These are phyloP conservation scores for Chlorophyllum brunneum DNA, from an alignment of 768 basidiomycete genomes.

Conservation along the genomic window DNA sequence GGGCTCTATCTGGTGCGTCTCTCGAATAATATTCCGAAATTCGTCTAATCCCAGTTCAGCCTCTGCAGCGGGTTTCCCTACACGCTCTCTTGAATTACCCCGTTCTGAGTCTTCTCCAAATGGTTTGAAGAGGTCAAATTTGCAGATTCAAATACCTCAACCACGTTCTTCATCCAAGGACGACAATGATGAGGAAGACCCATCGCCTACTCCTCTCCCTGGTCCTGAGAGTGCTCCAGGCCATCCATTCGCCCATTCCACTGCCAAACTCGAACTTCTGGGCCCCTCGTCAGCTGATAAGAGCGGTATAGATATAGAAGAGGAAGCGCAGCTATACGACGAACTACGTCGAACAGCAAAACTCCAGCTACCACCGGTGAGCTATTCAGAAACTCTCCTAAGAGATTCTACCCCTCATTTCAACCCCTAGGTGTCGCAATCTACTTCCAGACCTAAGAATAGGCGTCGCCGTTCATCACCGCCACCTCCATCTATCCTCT, in stretches of 20 bases:
- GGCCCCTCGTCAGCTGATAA: slow-evolving; percentile 23
- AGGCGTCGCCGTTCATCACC: slow-evolving; percentile 26
- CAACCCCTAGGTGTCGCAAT: neutral
- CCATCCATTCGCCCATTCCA: slow-evolving; percentile 46
- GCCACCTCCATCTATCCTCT: slow-evolving; percentile 46
- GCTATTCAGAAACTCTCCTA: neutral
- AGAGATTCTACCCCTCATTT: neutral
- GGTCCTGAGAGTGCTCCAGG: slow-evolving; percentile 9
- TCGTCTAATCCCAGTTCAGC: no score
- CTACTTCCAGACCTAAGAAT: neutral
- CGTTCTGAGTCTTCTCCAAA: neutral
- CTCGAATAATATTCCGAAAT: no score
- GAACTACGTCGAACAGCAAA: slow-evolving; percentile 46
- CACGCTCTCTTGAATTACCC: neutral
- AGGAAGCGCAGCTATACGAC: slow-evolving; percentile 64
- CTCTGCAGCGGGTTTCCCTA: slow-evolving; percentile 7
- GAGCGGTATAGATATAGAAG: slow-evolving; percentile 60
- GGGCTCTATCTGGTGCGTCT: no score
- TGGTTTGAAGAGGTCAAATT: neutral
- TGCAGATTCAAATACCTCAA: slow-evolving; percentile 4
- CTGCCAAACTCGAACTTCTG: slow-evolving; percentile 48
- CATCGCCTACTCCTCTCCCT: slow-evolving; percentile 8
- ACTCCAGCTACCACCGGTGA: slow-evolving; percentile 14
- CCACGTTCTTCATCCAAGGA: neutral
- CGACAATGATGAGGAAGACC: neutral